These are phyloP conservation scores for Populus alba DNA, from an alignment of 345 rosid genomes.

Conservation along the genomic window DNA sequence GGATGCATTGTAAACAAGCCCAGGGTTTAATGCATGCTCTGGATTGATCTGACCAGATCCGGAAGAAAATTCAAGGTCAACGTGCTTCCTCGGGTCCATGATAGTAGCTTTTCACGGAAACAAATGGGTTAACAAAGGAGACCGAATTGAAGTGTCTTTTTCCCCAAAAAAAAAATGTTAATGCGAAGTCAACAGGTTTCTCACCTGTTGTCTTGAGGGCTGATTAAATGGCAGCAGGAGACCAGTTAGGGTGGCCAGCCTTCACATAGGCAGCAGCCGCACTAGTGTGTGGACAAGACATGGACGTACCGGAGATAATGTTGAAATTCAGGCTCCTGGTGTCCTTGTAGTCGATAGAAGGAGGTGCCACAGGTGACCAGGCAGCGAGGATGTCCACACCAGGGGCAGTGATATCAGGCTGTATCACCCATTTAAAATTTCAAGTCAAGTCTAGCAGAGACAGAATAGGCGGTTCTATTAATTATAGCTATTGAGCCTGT, in stretches of 20 bases:
- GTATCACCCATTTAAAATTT: neutral
- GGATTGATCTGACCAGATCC: constrained; percentile 23
- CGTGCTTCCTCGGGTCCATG: constrained; percentile 14
- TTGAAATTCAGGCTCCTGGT: constrained; percentile 20
- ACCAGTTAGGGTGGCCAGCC: constrained; percentile 33
- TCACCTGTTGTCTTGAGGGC: constrained; percentile 32
- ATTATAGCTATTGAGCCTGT: no score
- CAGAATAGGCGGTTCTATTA: neutral
- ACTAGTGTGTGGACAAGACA: constrained; percentile 35
- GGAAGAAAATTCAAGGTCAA: constrained; percentile 17
- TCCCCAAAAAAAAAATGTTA: no score
- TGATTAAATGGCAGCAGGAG: constrained; percentile 23
- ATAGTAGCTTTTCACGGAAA: neutral
- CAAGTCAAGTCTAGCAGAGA: neutral
- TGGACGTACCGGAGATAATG: constrained; percentile 30
- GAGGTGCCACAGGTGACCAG: constrained; percentile 25
- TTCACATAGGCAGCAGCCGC: constrained; percentile 36
- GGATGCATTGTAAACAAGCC: constrained; percentile 14
- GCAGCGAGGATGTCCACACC: constrained; percentile 36
- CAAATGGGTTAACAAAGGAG: neutral
- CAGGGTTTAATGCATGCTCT: constrained; percentile 11
- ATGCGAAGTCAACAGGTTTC: neutral
- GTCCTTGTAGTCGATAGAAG: neutral
- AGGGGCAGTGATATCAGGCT: constrained; percentile 36
- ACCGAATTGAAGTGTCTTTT: neutral